Conservation (phyloP, 129 eudicot genomes). For the Artemisia argyi region DNA sequence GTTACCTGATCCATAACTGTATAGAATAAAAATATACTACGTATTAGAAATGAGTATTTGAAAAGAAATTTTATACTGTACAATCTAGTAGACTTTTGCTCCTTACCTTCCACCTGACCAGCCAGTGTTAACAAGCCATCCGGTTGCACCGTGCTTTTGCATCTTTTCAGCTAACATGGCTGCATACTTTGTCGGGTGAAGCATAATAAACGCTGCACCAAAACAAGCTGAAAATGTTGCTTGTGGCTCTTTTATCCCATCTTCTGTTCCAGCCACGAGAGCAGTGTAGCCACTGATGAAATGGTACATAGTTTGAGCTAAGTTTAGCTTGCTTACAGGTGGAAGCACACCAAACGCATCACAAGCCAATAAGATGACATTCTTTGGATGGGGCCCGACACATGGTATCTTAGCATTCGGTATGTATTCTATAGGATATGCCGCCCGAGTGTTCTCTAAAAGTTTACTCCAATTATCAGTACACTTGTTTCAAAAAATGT, state of each 20-base stretch:
- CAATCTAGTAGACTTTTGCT: neutral
- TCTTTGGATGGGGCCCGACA: slow-evolving; percentile 94
- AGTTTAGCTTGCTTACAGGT: slow-evolving; percentile 90
- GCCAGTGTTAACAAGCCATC: slow-evolving; percentile 98
- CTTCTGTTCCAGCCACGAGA: slow-evolving; percentile 95
- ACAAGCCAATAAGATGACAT: slow-evolving; percentile 86
- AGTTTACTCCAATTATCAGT: too few species aligned
- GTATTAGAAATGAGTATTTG: neutral
- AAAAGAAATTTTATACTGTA: too few species aligned
- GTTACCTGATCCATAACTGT: slow-evolving; percentile 85
- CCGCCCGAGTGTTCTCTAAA: slow-evolving; percentile 87
- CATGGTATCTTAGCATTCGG: slow-evolving; percentile 92
- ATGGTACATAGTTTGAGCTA: slow-evolving; percentile 97
- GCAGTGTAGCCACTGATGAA: slow-evolving; percentile 99
- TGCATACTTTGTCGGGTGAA: slow-evolving; percentile 96
- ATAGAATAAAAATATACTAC: neutral
- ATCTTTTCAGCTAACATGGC: slow-evolving; percentile 89
- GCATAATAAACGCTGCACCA: slow-evolving; percentile 95
- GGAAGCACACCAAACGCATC: slow-evolving; percentile 99
- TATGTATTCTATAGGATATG: slow-evolving; percentile 91
- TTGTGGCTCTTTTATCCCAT: slow-evolving; percentile 89
- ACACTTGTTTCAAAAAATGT: too few species aligned
- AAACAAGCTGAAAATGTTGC: slow-evolving; percentile 98
- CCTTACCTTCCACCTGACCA: slow-evolving; percentile 98
- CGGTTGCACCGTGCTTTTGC: slow-evolving; percentile 96